phyloP scores from a whole-genome alignment of 768 basidiomycete genomes.

The Lactarius quietus region DNA sequence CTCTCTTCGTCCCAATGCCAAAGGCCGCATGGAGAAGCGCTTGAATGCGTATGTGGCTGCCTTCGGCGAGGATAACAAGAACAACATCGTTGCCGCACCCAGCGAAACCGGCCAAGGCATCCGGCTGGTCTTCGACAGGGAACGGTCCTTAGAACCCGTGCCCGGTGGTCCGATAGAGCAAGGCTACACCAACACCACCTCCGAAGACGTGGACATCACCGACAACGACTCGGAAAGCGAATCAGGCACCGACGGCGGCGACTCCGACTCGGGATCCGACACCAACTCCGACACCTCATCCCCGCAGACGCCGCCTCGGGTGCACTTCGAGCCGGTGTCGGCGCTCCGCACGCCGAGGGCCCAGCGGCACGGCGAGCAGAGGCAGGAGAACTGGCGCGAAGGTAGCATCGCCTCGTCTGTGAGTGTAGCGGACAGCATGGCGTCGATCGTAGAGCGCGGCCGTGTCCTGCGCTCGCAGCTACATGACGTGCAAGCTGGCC shows the following conservation, averaged over 20 bases:
- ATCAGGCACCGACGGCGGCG: background rate
- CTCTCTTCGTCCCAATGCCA: slow-evolving; percentile 10
- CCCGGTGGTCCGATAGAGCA: background rate
- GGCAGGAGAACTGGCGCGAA: background rate
- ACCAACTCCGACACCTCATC: background rate
- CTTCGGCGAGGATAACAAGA: slow-evolving; percentile 8
- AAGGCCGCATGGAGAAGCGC: slow-evolving; percentile 4
- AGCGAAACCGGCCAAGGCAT: slow-evolving; percentile 10
- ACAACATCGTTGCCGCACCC: slow-evolving; percentile 4
- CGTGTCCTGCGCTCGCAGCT: background rate
- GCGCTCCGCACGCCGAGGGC: slow-evolving; percentile 1
- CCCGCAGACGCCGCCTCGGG: background rate
- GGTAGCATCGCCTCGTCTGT: background rate
- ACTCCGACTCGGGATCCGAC: background rate
- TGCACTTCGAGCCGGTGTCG: background rate
- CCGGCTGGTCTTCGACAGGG: slow-evolving; percentile 1
- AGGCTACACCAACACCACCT: background rate
- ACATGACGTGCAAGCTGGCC: background rate
- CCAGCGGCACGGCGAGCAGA: background rate
- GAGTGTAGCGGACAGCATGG: slow-evolving; percentile 8
- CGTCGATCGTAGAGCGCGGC: background rate
- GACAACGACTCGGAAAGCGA: background rate
- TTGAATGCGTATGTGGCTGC: slow-evolving; percentile 7
- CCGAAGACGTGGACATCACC: background rate
- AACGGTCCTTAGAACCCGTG: slow-evolving; percentile 4